phyloP scores from a whole-genome alignment of 148 eudicot species.

The Rhododendron molle region DNA sequence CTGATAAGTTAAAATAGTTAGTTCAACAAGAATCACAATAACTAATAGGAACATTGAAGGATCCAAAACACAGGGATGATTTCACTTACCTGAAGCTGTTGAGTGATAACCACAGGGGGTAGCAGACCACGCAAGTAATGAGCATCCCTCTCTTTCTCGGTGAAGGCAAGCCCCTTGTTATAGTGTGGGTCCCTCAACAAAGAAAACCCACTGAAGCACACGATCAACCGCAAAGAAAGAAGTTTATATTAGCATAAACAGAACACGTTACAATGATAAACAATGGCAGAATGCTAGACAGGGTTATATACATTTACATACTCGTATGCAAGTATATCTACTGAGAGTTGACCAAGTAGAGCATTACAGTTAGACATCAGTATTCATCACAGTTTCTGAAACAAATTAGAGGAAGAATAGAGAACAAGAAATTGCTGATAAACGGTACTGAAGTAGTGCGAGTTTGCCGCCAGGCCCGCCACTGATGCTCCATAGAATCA shows the following conservation, averaged over 20 bases:
- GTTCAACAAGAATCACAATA: background rate
- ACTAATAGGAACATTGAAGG: background rate
- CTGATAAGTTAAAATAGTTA: constrained; percentile 25
- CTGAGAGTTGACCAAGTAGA: background rate
- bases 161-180: constrained; percentile 86
- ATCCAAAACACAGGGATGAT: background rate
- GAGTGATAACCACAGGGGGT: constrained; percentile 64
- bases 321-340: background rate
- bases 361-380: background rate
- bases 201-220: constrained; percentile 28
- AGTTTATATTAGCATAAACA: background rate
- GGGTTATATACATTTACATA: background rate
- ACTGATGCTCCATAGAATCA: background rate
- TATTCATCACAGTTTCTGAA: background rate
- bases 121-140: constrained; percentile 85
- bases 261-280: background rate
- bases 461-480: no score
- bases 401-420: background rate
- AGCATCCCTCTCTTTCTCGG: constrained; percentile 80
- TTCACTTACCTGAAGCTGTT: constrained; percentile 69
- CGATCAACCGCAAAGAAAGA: background rate
- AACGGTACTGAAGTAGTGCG: background rate
- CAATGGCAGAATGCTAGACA: background rate
- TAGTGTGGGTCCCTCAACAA: constrained; percentile 81
- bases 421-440: background rate